Conservation (phyloP, 31 red algal genomes). For the Endocladia muricata region DNA sequence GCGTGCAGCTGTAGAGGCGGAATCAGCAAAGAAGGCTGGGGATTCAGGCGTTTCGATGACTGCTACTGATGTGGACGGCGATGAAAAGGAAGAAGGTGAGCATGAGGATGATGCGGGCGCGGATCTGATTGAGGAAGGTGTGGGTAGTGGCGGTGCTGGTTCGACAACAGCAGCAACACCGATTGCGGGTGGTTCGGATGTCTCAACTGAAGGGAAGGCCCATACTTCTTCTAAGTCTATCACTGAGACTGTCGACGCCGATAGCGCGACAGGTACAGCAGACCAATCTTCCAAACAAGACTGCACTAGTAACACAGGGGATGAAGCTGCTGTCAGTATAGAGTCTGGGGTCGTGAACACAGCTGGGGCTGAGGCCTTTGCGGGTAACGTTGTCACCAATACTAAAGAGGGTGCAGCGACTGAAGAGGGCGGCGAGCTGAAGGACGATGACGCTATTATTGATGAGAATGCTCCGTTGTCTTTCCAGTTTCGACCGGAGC, state of each 20-base stretch:
- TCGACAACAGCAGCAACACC: neutral
- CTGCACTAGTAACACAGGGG: neutral
- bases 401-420: neutral
- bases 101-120: neutral
- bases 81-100: conserved; percentile 27
- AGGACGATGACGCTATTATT: conserved; percentile 45
- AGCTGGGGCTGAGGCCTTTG: neutral
- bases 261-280: neutral
- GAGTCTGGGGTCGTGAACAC: neutral
- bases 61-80: neutral
- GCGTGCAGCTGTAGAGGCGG: conserved; percentile 33
- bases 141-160: no score
- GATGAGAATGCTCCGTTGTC: conserved; percentile 75
- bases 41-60: neutral
- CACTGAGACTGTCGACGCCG: neutral
- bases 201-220: neutral
- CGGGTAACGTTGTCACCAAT: neutral
- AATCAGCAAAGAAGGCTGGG: conserved; percentile 1
- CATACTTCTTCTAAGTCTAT: neutral
- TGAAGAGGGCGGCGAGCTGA: conserved; percentile 13
- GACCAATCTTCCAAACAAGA: neutral
- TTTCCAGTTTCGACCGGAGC: conserved; percentile 92
- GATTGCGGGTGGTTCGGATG: neutral
- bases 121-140: no score
- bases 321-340: neutral